Base-by-base conservation (phyloP, 768 basidiomycete genomes). In the Agrocybe chaxingu region DNA sequence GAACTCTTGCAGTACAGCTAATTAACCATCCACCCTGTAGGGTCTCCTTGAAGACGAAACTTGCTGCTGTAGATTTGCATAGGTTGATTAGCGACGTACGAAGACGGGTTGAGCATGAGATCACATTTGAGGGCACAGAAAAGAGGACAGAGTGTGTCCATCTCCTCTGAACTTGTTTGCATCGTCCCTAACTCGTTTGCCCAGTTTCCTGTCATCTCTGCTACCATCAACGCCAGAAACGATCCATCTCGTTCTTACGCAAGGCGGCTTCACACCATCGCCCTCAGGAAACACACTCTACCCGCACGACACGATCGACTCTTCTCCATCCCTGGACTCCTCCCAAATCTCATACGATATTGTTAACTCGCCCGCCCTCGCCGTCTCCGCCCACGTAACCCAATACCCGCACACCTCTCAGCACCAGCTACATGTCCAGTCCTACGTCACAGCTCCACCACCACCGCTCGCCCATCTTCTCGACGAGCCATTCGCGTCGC, bases 11-110 rank as follows among this genome's bases (percentile, higher is more conserved):
- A 8, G 51, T 16, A 29, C 9, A 33, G 8, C 18, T 13, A 18
- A 24, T 42, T 8, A 30, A 39, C 11, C 45, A 40, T 2, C 34
- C 60, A 8, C 45, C 16, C n/a, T 33, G 10, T 52, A 95, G 93
- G 2, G 85, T 96, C n/a, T 87, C 89, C 0, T 68, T 96, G 11
- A 95, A 95, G 66, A 74, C 77, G 2, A 86, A 85, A 57, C 70
- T 95, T n/a, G 76, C 82, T 1, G 66, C 78, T 0, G 74, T 77
- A 24, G 93, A 94, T 57, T 68, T 94, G 10, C 80, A 84, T 56
- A 67, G 79, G 7, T 74, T 91, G 0, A 66, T 96, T 10, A 71
- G 74, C 49, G 88, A 93, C 52, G 85, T 94, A 11, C 78, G 94
- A 16, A 71, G 84, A 48, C 73, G 85, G 7, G 84, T 96, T 7